Percentiles rank a stretch among this genome's conserved stretches.
Evolutionary conservation across 1,284 basidiomycete genomes (phyloP).

Genomic region (Ceratobasidium theobromae): DNA sequence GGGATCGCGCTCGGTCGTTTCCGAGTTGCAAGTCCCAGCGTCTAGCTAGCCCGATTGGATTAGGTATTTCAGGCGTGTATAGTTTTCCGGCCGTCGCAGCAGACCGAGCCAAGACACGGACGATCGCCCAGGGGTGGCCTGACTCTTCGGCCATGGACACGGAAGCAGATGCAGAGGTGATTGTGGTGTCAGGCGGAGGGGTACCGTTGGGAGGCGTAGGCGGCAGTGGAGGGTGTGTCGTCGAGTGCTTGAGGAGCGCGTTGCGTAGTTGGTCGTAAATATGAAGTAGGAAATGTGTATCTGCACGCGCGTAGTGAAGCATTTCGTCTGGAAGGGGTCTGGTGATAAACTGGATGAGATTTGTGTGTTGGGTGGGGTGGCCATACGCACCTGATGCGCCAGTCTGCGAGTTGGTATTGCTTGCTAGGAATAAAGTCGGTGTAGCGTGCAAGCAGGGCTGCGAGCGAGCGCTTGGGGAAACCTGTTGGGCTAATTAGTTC

Average conservation of each 20-base stretch:
- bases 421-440: slow-evolving; percentile 94
- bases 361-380: too few relatives aligned
- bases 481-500: slow-evolving; percentile 47
- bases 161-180: slow-evolving; percentile 36
- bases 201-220: slow-evolving; percentile 23
- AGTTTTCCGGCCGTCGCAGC: slow-evolving; percentile 36
- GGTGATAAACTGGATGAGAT: slow-evolving; percentile 7
- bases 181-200: slow-evolving; percentile 19
- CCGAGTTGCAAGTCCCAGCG: slow-evolving; percentile 58
- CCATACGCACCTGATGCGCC: slow-evolving; percentile 76
- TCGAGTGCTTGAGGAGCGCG: slow-evolving; percentile 64
- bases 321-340: slow-evolving; percentile 87
- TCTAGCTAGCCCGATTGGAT: slow-evolving; percentile 21
- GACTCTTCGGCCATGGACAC: background rate
- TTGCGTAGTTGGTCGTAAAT: slow-evolving; percentile 93
- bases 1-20: slow-evolving; percentile 78
- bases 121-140: slow-evolving; percentile 12
- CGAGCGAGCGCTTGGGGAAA: slow-evolving; percentile 81
- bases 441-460: slow-evolving; percentile 84
- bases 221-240: slow-evolving; percentile 39
- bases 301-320: slow-evolving; percentile 89
- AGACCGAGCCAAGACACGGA: slow-evolving; percentile 50
- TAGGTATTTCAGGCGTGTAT: slow-evolving; percentile 16
- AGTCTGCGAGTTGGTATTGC: slow-evolving; percentile 94
- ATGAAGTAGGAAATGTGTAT: slow-evolving; percentile 93